Evolutionary conservation across 345 rosid species (phyloP), one percentile per base, ranked within the genome.

Genomic region (Kernera saxatilis): DNA sequence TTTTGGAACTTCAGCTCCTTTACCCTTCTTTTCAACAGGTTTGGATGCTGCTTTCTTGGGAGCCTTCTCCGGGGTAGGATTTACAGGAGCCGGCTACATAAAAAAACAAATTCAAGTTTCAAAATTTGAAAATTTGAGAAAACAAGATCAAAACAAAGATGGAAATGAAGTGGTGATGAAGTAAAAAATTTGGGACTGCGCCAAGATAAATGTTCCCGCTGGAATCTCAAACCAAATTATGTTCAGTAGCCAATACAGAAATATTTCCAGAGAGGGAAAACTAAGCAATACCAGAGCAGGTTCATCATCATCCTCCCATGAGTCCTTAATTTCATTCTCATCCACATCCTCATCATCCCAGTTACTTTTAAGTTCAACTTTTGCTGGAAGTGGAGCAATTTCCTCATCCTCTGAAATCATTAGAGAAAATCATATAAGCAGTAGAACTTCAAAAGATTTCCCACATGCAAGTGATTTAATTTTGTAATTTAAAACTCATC

Each of bases 291-390:
- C 99, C 76, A 69, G 82, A 77, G 85, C 81, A 61, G 87, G 86
- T 75, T 89, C 96, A 43, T 93, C 98, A 44, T 95, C 99, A 78
- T 92, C 98, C 74, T 94, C 99, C 99, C 98, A 94, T 8, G 99
- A 94, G 33, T 94, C 99, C 78, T 92, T 95, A 60, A 95, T 82
- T 73, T 87, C 97, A 75, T 80, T 54, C 10, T 89, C 98, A 72
- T 95, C 98, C 44, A 81, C 83, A 74, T 95, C 98, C 67, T 94
- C 99, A 66, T 90, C 99, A 69, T 95, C 96, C 99, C 99, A 95
- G 4, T 71, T 76, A 44, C 66, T 88, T 85, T 79, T 81, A 29
- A 83, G 79, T 18, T 59, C 84, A 45, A 64, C 86, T 83, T 92
- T 88, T 4, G 66, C 33, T 72, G 54, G 46, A 6, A 91, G 49